Percentiles rank a stretch among this genome's conserved stretches.
Conservation (phyloP, 768 basidiomycete species). For the Xerocomellus chrysenteron region DNA sequence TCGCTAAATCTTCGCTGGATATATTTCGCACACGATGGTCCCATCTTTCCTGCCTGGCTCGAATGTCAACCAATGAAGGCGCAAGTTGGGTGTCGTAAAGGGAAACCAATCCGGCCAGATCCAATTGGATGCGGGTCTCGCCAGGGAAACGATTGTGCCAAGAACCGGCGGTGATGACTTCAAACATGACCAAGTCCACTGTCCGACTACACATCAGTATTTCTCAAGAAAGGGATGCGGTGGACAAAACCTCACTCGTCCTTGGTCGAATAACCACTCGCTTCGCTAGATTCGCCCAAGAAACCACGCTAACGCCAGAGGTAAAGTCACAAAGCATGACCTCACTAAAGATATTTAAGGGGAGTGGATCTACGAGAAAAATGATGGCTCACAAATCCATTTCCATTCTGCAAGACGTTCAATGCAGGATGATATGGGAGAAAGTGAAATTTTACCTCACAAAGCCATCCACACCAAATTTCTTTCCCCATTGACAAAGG, state of each 20-base stretch:
- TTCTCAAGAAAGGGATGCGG: neutral
- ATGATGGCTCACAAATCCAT: conserved; percentile 31
- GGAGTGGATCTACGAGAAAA: neutral
- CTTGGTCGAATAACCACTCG: rapidly evolving
- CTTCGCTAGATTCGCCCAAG: conserved; percentile 14
- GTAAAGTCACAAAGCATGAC: conserved; percentile 37
- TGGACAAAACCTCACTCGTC: neutral
- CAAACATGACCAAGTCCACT: neutral
- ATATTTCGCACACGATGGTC: conserved; percentile 32
- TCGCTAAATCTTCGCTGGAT: conserved; percentile 22
- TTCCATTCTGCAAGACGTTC: conserved; percentile 22
- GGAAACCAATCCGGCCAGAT: conserved; percentile 35
- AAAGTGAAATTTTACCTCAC: conserved; percentile 33
- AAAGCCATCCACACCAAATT: conserved; percentile 44
- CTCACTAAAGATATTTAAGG: conserved; percentile 26
- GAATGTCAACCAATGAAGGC: conserved; percentile 30
- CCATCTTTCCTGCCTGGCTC: conserved; percentile 27
- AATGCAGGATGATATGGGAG: neutral
- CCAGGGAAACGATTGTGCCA: conserved; percentile 39
- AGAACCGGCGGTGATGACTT: conserved; percentile 15
- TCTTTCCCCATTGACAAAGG: conserved; percentile 46
- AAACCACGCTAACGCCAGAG: conserved; percentile 26
- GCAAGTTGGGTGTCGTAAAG: conserved; percentile 36
- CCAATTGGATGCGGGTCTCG: conserved; percentile 34
- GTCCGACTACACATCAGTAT: neutral